Percentiles rank a stretch among this genome's conserved stretches.
Conservation (phyloP, 78 protist genomes). For the Corallochytrium limacisporum region DNA sequence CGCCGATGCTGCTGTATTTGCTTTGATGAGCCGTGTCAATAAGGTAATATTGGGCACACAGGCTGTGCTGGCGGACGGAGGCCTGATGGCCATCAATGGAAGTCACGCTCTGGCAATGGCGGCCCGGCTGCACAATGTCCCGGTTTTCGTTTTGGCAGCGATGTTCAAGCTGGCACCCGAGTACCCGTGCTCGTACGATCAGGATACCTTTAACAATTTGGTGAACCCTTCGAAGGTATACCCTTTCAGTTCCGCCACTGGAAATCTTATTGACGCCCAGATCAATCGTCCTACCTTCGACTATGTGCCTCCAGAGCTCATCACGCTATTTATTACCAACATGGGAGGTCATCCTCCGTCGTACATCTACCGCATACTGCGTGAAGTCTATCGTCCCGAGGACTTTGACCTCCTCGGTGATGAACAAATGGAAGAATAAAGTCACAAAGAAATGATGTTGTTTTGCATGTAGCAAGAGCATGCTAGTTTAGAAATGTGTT, state of each 20-base stretch:
- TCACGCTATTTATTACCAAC: conserved; percentile 74
- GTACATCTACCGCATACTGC: conserved; percentile 67
- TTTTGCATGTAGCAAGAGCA: too few relatives aligned
- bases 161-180: conserved; percentile 68
- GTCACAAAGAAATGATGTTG: too few relatives aligned
- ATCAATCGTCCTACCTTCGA: conserved; percentile 66
- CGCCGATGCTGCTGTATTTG: conserved; percentile 69
- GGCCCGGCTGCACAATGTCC: conserved; percentile 75
- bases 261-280: background rate
- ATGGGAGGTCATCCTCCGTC: conserved; percentile 67
- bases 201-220: conserved; percentile 60
- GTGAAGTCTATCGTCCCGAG: conserved; percentile 59
- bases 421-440: too few relatives aligned
- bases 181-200: conserved; percentile 52
- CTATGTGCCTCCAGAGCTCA: conserved; percentile 80
- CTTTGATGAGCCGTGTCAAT: conserved; percentile 83
- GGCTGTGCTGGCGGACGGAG: conserved; percentile 90
- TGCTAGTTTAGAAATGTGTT: too few relatives aligned
- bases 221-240: background rate
- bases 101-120: conserved; percentile 71
- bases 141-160: conserved; percentile 75
- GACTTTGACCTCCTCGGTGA: too few relatives aligned
- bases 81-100: conserved; percentile 65
- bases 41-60: conserved; percentile 53
- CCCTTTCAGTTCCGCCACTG: background rate